Evolutionary conservation across 75 land plant genomes (phyloP).

Genomic region (Picea sitchensis): DNA sequence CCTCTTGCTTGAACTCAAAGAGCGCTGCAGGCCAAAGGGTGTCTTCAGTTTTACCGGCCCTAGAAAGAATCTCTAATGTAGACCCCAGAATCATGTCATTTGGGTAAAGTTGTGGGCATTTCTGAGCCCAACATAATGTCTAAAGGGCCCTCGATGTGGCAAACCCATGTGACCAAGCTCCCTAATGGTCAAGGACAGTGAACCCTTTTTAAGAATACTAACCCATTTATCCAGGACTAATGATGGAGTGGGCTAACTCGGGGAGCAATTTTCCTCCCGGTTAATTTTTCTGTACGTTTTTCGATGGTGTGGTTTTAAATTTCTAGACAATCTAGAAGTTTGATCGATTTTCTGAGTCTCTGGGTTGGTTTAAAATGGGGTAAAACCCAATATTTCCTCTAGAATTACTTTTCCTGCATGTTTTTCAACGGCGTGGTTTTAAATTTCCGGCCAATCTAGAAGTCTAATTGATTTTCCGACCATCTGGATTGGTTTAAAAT

Average conservation of each 20-base stretch:
- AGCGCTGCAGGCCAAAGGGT: conserved; percentile 33
- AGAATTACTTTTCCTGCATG: too few relatives aligned
- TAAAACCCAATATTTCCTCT: too few relatives aligned
- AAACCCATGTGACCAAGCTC: conserved; percentile 69
- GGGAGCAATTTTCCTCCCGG: too few relatives aligned
- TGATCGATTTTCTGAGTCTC: too few relatives aligned
- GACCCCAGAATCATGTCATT: conserved; percentile 61
- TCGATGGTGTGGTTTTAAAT: too few relatives aligned
- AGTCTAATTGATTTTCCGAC: too few relatives aligned
- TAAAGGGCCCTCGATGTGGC: conserved; percentile 46
- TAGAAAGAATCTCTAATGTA: conserved; percentile 56
- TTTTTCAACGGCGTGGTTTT: too few relatives aligned
- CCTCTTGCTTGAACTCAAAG: conserved; percentile 29
- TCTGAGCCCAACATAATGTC: conserved; percentile 63
- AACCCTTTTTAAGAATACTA: conserved; percentile 41
- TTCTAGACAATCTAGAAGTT: too few relatives aligned
- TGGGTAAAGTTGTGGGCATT: conserved; percentile 57
- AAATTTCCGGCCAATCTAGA: too few relatives aligned
- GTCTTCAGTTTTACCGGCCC: conserved; percentile 29
- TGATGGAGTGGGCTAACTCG: not conserved
- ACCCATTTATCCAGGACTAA: conserved; percentile 38
- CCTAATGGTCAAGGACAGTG: conserved; percentile 51
- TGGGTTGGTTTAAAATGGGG: too few relatives aligned
- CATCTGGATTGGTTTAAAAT: too few relatives aligned
- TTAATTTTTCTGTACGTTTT: too few relatives aligned